Percentiles rank a stretch among this genome's conserved stretches.
These are phyloP conservation scores for Leccinum ochraceum DNA, from an alignment of 768 basidiomycete species.

Conservation along the genomic window DNA sequence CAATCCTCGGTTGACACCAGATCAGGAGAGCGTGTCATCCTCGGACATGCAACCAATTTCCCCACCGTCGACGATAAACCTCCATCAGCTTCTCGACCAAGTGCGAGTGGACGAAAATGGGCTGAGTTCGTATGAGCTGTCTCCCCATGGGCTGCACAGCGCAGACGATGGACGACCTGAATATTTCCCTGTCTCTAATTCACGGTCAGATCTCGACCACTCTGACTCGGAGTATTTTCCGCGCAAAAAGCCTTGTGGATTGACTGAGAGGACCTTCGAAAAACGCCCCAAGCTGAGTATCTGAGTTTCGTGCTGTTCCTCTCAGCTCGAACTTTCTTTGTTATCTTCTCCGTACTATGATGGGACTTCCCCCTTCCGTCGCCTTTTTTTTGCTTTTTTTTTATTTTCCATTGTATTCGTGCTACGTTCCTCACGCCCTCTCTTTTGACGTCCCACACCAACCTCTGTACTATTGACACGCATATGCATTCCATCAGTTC, in stretches of 20 bases:
- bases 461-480: conserved; percentile 22
- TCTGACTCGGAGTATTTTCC: conserved; percentile 29
- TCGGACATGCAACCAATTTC: conserved; percentile 36
- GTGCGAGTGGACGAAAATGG: conserved; percentile 24
- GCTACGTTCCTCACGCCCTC: conserved; percentile 17
- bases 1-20: conserved; percentile 34
- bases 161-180: conserved; percentile 30
- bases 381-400: background rate
- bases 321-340: conserved; percentile 4
- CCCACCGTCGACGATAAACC: conserved; percentile 30
- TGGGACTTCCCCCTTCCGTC: conserved; percentile 1
- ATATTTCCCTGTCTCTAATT: conserved; percentile 38
- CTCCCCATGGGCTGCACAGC: conserved; percentile 18
- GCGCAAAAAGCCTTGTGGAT: conserved; percentile 25
- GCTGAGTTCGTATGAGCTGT: conserved; percentile 30
- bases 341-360: conserved; percentile 2
- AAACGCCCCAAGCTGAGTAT: conserved; percentile 30
- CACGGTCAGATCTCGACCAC: conserved; percentile 35
- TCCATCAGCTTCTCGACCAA: conserved; percentile 31
- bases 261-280: conserved; percentile 25
- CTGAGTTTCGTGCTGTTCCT: conserved; percentile 20
- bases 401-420: background rate
- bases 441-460: conserved; percentile 22
- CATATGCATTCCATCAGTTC: conserved; percentile 26
- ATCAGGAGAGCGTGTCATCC: conserved; percentile 34